A percentile compares a stretch with the other conserved stretches of the same genome.
Evolutionary conservation across 108 stramenopile genomes (phyloP).

Genomic region (Fragilaria crotonensis): DNA sequence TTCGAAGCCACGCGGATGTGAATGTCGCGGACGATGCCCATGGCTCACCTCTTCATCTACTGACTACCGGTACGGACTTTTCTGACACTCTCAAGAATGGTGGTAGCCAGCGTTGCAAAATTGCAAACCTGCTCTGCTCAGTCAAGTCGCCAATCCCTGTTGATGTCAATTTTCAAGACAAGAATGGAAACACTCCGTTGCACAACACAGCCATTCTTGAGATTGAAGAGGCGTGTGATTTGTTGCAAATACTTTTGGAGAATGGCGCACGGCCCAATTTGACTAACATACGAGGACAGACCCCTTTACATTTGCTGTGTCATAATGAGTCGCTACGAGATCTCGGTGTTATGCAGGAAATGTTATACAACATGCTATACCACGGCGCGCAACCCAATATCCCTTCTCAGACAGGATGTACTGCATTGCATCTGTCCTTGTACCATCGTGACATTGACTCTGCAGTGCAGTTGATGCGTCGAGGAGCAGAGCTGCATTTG

Average conservation of each 20-base stretch:
- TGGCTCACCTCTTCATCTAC: constrained; percentile 69
- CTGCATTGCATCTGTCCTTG: constrained; percentile 71
- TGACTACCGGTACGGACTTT: constrained; percentile 14
- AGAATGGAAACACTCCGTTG: constrained; percentile 78
- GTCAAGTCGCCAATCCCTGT: constrained; percentile 25
- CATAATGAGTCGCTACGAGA: constrained; percentile 62
- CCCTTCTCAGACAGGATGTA: constrained; percentile 70
- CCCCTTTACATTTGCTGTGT: constrained; percentile 72
- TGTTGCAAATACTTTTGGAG: constrained; percentile 60
- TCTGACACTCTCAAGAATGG: neutral
- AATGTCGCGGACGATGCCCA: constrained; percentile 66
- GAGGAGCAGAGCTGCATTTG: constrained; percentile 66
- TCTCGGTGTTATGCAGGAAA: constrained; percentile 55
- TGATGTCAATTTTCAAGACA: constrained; percentile 79
- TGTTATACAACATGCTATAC: constrained; percentile 52
- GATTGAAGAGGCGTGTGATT: constrained; percentile 51
- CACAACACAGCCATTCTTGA: constrained; percentile 74
- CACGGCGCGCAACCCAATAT: constrained; percentile 70
- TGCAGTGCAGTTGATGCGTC: constrained; percentile 56
- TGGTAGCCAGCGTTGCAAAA: constrained; percentile 23
- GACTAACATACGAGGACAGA: constrained; percentile 66
- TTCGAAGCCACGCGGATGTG: constrained; percentile 52
- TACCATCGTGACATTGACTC: constrained; percentile 69
- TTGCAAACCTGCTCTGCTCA: constrained; percentile 38
- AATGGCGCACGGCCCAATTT: constrained; percentile 66